Conservation (phyloP, 371 early-diverging fungal species). For the Furculomyces boomerangus region DNA sequence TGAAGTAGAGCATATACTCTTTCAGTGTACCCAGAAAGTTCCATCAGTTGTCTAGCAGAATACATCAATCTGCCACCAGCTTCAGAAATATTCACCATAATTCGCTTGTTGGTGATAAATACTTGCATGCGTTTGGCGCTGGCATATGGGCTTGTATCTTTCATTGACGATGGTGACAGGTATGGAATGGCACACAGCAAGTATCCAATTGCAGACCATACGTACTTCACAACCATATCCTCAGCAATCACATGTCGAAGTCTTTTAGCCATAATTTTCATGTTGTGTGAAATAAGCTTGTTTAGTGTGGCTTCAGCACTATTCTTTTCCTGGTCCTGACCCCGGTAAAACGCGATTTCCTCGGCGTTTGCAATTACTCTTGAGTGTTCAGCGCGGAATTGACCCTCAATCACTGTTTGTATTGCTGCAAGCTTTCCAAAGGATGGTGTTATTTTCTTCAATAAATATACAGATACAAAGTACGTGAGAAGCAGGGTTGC, state of each 20-base stretch:
- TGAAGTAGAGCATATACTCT: constrained; percentile 60
- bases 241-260: constrained; percentile 58
- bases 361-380: constrained; percentile 69
- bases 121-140: constrained; percentile 47
- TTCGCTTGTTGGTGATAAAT: constrained; percentile 82
- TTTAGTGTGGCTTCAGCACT: constrained; percentile 48
- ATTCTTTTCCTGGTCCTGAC: constrained; percentile 51
- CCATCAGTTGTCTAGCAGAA: constrained; percentile 61
- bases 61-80: constrained; percentile 69
- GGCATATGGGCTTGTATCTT: constrained; percentile 38
- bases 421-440: constrained; percentile 65
- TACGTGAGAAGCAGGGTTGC: constrained; percentile 66
- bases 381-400: constrained; percentile 68
- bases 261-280: constrained; percentile 53
- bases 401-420: constrained; percentile 66
- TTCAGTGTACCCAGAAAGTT: constrained; percentile 80
- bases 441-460: constrained; percentile 65
- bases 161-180: constrained; percentile 34
- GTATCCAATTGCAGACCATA: constrained; percentile 75
- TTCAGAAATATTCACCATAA: constrained; percentile 68
- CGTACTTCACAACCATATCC: constrained; percentile 71
- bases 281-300: constrained; percentile 54
- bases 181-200: constrained; percentile 61
- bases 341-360: constrained; percentile 75
- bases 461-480: constrained; percentile 43